phyloP scores from a whole-genome alignment of 148 eudicot genomes.

The Limonium bicolor region DNA sequence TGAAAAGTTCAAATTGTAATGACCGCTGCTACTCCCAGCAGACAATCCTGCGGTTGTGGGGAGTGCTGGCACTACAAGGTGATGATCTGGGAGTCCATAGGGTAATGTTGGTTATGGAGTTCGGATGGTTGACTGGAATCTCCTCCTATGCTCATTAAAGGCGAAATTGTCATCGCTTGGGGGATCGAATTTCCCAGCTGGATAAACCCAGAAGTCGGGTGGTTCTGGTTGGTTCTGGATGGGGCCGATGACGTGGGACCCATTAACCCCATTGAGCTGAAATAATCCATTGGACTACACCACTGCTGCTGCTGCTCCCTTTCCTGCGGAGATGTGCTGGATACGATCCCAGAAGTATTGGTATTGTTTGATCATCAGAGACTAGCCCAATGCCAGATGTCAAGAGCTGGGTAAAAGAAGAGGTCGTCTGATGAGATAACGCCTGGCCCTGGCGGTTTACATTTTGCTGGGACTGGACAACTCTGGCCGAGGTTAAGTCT shows the following conservation, averaged over 20 bases:
- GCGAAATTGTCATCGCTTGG: constrained; percentile 20
- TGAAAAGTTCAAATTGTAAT: constrained; percentile 52
- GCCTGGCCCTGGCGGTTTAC: constrained; percentile 8
- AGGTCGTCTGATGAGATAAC: constrained; percentile 28
- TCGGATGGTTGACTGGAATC: constrained; percentile 15
- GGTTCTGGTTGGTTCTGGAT: constrained; percentile 1
- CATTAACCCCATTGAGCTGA: constrained; percentile 16
- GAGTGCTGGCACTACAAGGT: constrained; percentile 10
- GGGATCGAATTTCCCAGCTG: constrained; percentile 17
- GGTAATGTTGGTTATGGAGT: constrained; percentile 35
- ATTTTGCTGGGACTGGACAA: constrained; percentile 3
- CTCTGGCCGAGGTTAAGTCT: constrained; percentile 5
- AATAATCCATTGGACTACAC: constrained; percentile 45
- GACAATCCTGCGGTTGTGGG: constrained; percentile 6
- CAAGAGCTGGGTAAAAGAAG: constrained; percentile 71
- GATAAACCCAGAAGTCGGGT: constrained; percentile 6
- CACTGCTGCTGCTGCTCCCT: constrained; percentile 5
- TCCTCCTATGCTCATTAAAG: constrained; percentile 9
- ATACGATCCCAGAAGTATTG: constrained; percentile 8
- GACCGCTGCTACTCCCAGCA: constrained; percentile 12
- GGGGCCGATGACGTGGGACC: constrained; percentile 9
- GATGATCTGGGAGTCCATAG: constrained; percentile 30
- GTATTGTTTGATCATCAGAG: too few species aligned
- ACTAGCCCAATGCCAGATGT: constrained; percentile 38
- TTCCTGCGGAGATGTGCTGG: constrained; percentile 11